Base-by-base conservation (phyloP, 306 rosid genomes). In the Astragalus glycyphyllos region DNA sequence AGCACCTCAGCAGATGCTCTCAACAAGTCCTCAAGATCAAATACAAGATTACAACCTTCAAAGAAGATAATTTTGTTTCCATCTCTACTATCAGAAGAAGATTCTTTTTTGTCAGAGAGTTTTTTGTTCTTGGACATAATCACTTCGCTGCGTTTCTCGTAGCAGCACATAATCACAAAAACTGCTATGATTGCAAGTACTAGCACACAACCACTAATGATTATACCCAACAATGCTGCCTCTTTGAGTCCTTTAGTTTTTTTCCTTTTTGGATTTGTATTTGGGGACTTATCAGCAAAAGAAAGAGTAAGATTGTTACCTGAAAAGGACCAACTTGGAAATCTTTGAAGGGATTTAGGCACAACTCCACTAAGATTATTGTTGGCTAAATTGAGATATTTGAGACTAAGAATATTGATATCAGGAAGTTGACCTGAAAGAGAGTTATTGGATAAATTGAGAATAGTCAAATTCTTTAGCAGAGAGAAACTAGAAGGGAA, bases 1-100 rank as follows among this genome's bases (percentile, higher is more conserved):
- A 93, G 97, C 5, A 93, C 90, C 82, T 90, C 97, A 8, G 98
- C 97, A 32, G 98, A 93, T 5, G 98, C 96, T 65, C 94, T 88
- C 86, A 90, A 57, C 82, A 93, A 70, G 80, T 93, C 98, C 69
- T 93, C 98, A 50, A 93, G 50, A 74, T 93, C 92, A 75, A 93
- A 93, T 37, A 87, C 93, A 55, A 88, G 83, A 65, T 56, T 80
- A 68, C 80, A 84, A 34, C 83, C 91, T 50, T 84, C 94, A 50
- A 90, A 88, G 78, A 93, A 93, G 37, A 81, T 82, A 17, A 93
- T 82, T 73, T 82, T 84, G 66, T 80, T 80, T 48, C 73, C 79
- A 58, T 82, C 87, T 63, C 58, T 78, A 12, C 65, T 80, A 69
- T 74, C 84, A 6, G 84, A 84, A 6, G 84, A 84, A 75, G 2